These are phyloP conservation scores for Carex arenaria DNA, from an alignment of 202 grass and related monocot species.

Conservation along the genomic window DNA sequence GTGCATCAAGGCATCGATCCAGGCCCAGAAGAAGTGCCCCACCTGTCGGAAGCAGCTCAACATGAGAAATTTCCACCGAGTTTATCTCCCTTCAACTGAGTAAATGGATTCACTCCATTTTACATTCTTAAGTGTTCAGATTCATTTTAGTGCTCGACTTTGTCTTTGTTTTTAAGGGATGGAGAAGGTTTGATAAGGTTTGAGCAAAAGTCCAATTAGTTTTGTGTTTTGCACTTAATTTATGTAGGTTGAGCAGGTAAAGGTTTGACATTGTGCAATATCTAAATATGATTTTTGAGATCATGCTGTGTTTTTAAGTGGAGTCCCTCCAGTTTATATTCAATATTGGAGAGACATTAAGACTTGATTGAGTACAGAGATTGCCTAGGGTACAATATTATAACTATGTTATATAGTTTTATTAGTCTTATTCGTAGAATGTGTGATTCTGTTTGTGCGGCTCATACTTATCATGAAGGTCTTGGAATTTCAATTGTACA, in stretches of 20 bases:
- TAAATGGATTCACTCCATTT: slow-evolving; percentile 22
- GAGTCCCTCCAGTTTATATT: not conserved
- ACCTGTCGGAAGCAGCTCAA: slow-evolving; percentile 64
- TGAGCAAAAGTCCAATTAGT: not conserved
- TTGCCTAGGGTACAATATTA: not conserved
- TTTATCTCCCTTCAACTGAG: slow-evolving; percentile 61
- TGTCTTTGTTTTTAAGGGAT: not conserved
- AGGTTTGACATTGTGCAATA: not conserved
- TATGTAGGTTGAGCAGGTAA: slow-evolving; percentile 9
- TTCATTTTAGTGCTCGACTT: not conserved
- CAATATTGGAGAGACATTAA: not conserved
- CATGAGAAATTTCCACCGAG: slow-evolving; percentile 46
- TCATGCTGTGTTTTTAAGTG: not conserved
- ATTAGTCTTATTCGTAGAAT: not conserved
- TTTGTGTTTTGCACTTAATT: not conserved
- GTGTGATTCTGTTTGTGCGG: not conserved
- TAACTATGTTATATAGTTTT: not conserved
- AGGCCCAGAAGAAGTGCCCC: slow-evolving; percentile 71
- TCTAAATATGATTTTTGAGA: slow-evolving; percentile 1
- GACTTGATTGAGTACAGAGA: not conserved
- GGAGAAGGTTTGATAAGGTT: not conserved
- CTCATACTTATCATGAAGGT: not conserved
- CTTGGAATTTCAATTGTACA: not conserved
- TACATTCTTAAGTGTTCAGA: slow-evolving; percentile 5
- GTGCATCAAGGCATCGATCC: slow-evolving; percentile 57